A percentile compares a stretch with the other conserved stretches of the same genome.
Conservation (phyloP, 1,284 basidiomycete genomes). For the Ganoderma boninense region DNA sequence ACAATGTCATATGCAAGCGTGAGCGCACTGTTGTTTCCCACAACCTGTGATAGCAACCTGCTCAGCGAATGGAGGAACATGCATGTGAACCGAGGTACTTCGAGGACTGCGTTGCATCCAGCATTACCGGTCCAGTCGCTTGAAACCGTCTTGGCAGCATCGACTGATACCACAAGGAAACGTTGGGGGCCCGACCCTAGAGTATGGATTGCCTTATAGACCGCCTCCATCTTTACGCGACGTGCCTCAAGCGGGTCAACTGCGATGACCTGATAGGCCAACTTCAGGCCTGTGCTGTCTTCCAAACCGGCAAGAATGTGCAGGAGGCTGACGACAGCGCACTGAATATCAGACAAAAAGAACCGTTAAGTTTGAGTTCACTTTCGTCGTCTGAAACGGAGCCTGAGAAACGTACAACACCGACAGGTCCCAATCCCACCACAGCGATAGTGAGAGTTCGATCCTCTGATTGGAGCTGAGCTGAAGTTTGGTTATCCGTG, state of each 20-base stretch:
- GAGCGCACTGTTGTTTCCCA: constrained; percentile 80
- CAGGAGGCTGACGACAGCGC: constrained; percentile 69
- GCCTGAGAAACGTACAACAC: constrained; percentile 53
- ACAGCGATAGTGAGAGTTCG: constrained; percentile 67
- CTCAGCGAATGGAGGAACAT: not conserved
- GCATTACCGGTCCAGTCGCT: constrained; percentile 59
- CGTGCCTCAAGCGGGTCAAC: constrained; percentile 67
- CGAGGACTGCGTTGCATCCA: constrained; percentile 72
- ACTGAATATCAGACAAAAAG: constrained; percentile 45
- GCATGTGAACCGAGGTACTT: constrained; percentile 48
- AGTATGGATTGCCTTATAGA: constrained; percentile 59
- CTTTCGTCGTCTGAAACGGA: constrained; percentile 4
- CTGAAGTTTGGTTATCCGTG: constrained; percentile 28
- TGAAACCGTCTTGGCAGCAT: constrained; percentile 59
- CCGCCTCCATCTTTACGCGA: constrained; percentile 61
- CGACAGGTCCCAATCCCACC: constrained; percentile 81
- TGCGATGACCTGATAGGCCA: constrained; percentile 64
- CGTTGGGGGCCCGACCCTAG: constrained; percentile 53
- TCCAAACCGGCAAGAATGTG: constrained; percentile 60
- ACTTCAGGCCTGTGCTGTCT: constrained; percentile 14
- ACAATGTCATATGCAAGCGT: constrained; percentile 80
- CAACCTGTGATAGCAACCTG: constrained; percentile 61
- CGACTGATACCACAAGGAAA: constrained; percentile 59
- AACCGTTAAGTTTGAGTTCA: too few species aligned
- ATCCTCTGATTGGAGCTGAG: constrained; percentile 45